These are phyloP conservation scores for Rhododendron henanense DNA, from an alignment of 148 eudicot species.

Conservation along the genomic window DNA sequence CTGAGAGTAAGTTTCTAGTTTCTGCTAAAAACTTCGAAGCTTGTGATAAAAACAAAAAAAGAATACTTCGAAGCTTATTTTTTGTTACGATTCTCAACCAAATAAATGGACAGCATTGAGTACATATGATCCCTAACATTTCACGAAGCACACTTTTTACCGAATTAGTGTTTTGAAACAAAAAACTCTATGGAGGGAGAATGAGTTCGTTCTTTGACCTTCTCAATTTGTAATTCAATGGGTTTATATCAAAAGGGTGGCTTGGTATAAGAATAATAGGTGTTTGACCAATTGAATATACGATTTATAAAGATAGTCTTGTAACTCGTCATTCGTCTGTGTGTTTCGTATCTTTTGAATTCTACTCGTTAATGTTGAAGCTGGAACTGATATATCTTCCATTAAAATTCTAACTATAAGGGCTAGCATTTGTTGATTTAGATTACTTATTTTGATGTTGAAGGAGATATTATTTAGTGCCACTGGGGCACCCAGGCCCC, in stretches of 20 bases:
- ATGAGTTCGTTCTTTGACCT: neutral
- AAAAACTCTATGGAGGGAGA: neutral
- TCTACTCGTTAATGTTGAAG: neutral
- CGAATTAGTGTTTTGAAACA: neutral
- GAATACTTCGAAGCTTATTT: neutral
- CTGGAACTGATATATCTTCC: neutral
- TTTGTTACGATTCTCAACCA: neutral
- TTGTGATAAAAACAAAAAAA: neutral
- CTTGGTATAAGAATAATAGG: neutral
- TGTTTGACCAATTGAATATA: neutral
- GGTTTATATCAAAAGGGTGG: neutral
- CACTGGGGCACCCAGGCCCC: neutral
- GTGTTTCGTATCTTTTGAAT: neutral
- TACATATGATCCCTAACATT: neutral
- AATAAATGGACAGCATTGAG: neutral
- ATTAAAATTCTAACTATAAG: neutral
- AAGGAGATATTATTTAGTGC: neutral
- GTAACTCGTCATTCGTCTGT: neutral
- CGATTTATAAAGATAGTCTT: neutral
- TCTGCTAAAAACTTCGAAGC: neutral
- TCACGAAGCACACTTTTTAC: neutral
- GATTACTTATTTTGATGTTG: neutral
- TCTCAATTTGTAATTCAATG: neutral
- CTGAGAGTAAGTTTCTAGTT: constrained; percentile 32
- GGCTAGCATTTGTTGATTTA: neutral